Evolutionary conservation across 768 basidiomycete genomes (phyloP).

Genomic region (Russula vinacea): DNA sequence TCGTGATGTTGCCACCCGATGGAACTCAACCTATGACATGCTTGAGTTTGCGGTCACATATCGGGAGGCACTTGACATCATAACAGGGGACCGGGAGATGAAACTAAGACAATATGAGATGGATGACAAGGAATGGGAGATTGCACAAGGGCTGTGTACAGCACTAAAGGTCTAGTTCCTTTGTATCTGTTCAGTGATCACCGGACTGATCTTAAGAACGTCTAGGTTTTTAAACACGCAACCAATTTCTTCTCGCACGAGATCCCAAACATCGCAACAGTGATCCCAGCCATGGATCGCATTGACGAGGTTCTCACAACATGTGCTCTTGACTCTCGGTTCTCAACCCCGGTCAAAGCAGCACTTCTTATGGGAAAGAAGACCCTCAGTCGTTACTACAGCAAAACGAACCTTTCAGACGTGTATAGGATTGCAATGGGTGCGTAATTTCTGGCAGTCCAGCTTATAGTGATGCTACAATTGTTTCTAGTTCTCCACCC

Average conservation of each 20-base stretch:
- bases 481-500: conserved; percentile 11
- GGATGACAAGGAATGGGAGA: neutral
- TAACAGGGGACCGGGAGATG: too few relatives aligned
- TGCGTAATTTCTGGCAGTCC: too few relatives aligned
- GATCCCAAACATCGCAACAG: neutral
- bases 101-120: neutral
- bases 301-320: neutral
- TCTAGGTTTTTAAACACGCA: neutral
- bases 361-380: neutral
- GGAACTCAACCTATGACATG: too few relatives aligned
- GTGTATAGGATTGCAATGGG: neutral
- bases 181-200: too few relatives aligned
- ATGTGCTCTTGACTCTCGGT: too few relatives aligned
- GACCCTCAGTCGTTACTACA: neutral
- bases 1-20: too few relatives aligned
- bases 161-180: too few relatives aligned
- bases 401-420: neutral
- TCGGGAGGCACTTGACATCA: conserved; percentile 33
- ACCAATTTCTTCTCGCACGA: neutral
- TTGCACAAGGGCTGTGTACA: too few relatives aligned
- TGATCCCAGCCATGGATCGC: neutral
- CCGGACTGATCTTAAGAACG: too few relatives aligned
- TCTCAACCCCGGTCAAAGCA: neutral
- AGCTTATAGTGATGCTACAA: too few relatives aligned
- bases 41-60: conserved; percentile 36